Conservation (phyloP, 148 eudicot species). For the Mesembryanthemum crystallinum region DNA sequence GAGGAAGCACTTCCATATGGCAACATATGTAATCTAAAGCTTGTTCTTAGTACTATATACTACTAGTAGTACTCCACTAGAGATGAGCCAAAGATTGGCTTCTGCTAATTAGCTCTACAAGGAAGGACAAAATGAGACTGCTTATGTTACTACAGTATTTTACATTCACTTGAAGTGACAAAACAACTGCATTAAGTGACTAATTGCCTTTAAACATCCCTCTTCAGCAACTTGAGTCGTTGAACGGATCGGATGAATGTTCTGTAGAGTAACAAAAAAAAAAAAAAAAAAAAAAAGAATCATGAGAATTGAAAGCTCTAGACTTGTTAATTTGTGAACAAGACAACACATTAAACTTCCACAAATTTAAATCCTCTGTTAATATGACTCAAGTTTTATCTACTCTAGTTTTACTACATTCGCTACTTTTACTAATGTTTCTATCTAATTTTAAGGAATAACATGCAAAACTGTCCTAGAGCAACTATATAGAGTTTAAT, state of each 20-base stretch:
- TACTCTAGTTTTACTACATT: too few relatives aligned
- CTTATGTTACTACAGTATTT: background rate
- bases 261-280: conserved; percentile 30
- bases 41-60: background rate
- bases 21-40: background rate
- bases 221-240: conserved; percentile 45
- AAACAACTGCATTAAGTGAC: conserved; percentile 11
- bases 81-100: background rate
- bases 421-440: too few relatives aligned
- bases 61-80: background rate
- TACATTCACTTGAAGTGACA: background rate
- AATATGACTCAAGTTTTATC: too few relatives aligned
- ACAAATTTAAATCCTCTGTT: too few relatives aligned
- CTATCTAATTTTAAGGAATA: too few relatives aligned
- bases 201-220: conserved; percentile 11
- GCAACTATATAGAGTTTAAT: too few relatives aligned
- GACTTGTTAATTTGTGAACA: background rate
- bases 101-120: too few relatives aligned
- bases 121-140: background rate
- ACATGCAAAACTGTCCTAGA: too few relatives aligned
- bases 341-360: too few relatives aligned
- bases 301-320: background rate
- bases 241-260: conserved; percentile 43
- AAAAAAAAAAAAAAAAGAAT: background rate
- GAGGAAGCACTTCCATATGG: background rate